A percentile compares a stretch with the other conserved stretches of the same genome.
phyloP scores from a whole-genome alignment of 2,329 filamentous ascomycete species.

The Biscogniauxia marginata region DNA sequence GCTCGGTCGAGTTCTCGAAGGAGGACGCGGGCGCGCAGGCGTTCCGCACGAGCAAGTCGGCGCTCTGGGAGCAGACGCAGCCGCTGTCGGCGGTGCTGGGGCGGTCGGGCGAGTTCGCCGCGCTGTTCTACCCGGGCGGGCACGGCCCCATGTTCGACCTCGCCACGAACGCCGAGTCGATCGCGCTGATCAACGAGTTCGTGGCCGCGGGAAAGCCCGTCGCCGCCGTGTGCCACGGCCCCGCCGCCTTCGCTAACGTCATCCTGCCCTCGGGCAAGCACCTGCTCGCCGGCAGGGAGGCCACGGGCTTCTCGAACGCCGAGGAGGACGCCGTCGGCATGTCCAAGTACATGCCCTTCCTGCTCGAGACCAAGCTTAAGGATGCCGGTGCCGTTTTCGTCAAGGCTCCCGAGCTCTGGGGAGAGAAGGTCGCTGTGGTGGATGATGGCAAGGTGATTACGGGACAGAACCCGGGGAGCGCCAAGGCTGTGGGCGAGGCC shows the following conservation, averaged over 20 bases:
- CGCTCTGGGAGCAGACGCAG: slow-evolving; percentile 62
- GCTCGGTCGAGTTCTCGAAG: slow-evolving; percentile 54
- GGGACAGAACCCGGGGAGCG: slow-evolving; percentile 57
- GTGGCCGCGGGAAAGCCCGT: slow-evolving; percentile 60
- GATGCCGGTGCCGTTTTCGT: slow-evolving; percentile 53
- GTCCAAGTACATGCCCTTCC: slow-evolving; percentile 53
- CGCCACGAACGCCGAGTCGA: slow-evolving; percentile 53
- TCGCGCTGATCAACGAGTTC: slow-evolving; percentile 62
- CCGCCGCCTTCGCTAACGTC: slow-evolving; percentile 60
- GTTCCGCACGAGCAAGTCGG: slow-evolving; percentile 56
- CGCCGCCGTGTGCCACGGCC: slow-evolving; percentile 68
- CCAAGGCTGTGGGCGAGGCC: slow-evolving; percentile 50
- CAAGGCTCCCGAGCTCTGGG: slow-evolving; percentile 53
- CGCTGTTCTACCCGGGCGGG: slow-evolving; percentile 57
- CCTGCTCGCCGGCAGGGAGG: slow-evolving; percentile 54
- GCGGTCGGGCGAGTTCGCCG: slow-evolving; percentile 59
- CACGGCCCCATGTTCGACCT: slow-evolving; percentile 70
- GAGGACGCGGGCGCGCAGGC: slow-evolving; percentile 49
- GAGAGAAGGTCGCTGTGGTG: slow-evolving; percentile 48
- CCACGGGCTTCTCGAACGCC: slow-evolving; percentile 58
- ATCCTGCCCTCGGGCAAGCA: slow-evolving; percentile 49
- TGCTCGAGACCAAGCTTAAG: slow-evolving; percentile 56
- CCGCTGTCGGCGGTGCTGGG: slow-evolving; percentile 57
- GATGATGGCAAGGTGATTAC: slow-evolving; percentile 50
- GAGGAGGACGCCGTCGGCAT: slow-evolving; percentile 51